These are phyloP conservation scores for Pichia sp. DNA, from an alignment of 1,139 yeast genomes.

Conservation along the genomic window DNA sequence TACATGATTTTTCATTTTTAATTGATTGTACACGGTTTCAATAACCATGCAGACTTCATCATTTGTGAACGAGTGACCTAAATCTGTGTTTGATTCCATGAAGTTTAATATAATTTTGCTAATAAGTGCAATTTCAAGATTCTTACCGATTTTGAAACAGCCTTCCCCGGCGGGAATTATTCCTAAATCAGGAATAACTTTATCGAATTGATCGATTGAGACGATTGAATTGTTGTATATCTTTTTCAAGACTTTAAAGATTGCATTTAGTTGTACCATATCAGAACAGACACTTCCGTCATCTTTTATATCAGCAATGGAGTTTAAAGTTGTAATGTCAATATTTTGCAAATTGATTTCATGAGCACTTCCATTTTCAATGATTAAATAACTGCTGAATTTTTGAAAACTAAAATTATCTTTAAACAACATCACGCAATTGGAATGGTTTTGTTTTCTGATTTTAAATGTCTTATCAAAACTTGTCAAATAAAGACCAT, in stretches of 20 bases:
- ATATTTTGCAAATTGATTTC: neutral
- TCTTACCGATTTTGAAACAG: neutral
- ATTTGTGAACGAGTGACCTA: neutral
- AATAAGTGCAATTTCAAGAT: neutral
- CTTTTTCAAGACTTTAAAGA: neutral
- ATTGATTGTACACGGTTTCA: neutral
- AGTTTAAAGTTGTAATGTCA: neutral
- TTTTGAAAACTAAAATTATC: conserved; percentile 2
- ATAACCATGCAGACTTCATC: neutral
- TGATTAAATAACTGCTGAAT: conserved; percentile 6
- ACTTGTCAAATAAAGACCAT: conserved; percentile 26
- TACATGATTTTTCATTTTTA: neutral
- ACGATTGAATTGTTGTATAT: neutral
- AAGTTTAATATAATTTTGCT: neutral
- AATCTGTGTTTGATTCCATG: neutral
- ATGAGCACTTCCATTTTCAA: neutral
- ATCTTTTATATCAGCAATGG: neutral
- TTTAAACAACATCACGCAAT: conserved; percentile 55
- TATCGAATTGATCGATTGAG: neutral
- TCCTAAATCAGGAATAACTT: neutral
- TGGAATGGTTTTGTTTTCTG: conserved; percentile 81
- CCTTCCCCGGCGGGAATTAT: neutral
- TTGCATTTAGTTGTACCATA: neutral
- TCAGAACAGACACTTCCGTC: neutral
- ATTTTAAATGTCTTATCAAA: conserved; percentile 49